Evolutionary conservation across 2,329 filamentous ascomycete species (phyloP).

Genomic region (Cytospora leucostoma): DNA sequence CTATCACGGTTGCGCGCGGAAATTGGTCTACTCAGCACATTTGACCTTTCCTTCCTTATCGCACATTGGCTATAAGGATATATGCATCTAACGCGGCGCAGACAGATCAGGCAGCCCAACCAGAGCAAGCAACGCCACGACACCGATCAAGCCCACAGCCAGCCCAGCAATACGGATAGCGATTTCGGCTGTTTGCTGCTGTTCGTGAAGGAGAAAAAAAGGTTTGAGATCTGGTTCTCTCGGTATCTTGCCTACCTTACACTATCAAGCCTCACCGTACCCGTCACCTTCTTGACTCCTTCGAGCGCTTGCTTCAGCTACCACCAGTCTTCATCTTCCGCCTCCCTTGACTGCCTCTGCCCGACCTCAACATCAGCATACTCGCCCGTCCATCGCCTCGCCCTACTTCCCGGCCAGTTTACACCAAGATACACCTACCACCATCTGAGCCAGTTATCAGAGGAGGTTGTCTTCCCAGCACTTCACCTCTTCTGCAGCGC

Average conservation of each 20-base stretch:
- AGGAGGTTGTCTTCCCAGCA: constrained; percentile 32
- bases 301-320: constrained; percentile 25
- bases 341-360: constrained; percentile 27
- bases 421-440: constrained; percentile 23
- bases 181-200: constrained; percentile 23
- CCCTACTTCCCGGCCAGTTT: constrained; percentile 24
- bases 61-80: background rate
- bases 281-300: constrained; percentile 26
- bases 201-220: constrained; percentile 28
- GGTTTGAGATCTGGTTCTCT: constrained; percentile 32
- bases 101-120: constrained; percentile 29
- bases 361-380: constrained; percentile 24
- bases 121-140: constrained; percentile 12
- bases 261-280: constrained; percentile 25
- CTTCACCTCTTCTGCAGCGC: constrained; percentile 39
- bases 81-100: constrained; percentile 18
- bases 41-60: background rate
- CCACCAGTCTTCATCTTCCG: constrained; percentile 23
- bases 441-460: constrained; percentile 27
- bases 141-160: constrained; percentile 16
- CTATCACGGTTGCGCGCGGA: constrained; percentile 5
- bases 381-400: constrained; percentile 21
- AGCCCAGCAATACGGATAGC: constrained; percentile 18
- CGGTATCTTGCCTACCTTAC: constrained; percentile 26
- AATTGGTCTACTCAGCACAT: background rate